Evolutionary conservation across 2,329 filamentous ascomycete species (phyloP), one percentile per base, ranked within the genome.

Genomic region (Fusarium napiforme): DNA sequence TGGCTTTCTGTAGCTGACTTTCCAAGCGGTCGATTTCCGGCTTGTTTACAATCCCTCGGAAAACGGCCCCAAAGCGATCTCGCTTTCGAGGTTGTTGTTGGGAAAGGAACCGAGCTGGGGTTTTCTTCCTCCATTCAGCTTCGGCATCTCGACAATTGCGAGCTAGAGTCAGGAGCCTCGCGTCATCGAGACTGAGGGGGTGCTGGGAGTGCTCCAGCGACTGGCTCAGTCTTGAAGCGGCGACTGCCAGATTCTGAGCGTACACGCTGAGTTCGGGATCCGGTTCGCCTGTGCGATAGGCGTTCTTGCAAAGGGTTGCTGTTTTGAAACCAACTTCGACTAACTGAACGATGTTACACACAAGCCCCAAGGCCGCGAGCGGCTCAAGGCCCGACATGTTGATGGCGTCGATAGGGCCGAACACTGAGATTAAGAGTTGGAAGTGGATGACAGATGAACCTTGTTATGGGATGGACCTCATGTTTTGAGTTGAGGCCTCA

Each of bases 11-110:
- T 0, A 52, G 1, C 0, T 52, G 49, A 4, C 12, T 2, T 16
- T 36, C 49, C 0, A 52, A 0, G 0, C 32, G n/a, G 26, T 36
- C 18, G 1, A 16, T 8, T 36, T 36, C 32, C 0, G n/a, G 30
- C 0, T 16, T 52, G 0, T 52, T 21, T 2, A 36, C 0, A 0
- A 52, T 4, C 0, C 32, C 49, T 6, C 1, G 32, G 0, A 26
- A 1, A 3, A 26, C 12, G 0, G 32, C 49, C 0, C n/a, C 30
- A 2, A 52, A 2, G 0, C 49, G 32, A 26, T 4, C 49, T 2
- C 49, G n/a, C 0, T 16, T 52, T 0, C 32, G 49, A 16, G 49
- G 32, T 1, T 9, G 2, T 2, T 36, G 49, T 6, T 26, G 49
- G 0, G 49, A 52, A 4, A 52, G 32, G 1, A 52, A 52, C 0